Conservation (phyloP, 176 grass and related monocot genomes). For the Avena insularis region DNA sequence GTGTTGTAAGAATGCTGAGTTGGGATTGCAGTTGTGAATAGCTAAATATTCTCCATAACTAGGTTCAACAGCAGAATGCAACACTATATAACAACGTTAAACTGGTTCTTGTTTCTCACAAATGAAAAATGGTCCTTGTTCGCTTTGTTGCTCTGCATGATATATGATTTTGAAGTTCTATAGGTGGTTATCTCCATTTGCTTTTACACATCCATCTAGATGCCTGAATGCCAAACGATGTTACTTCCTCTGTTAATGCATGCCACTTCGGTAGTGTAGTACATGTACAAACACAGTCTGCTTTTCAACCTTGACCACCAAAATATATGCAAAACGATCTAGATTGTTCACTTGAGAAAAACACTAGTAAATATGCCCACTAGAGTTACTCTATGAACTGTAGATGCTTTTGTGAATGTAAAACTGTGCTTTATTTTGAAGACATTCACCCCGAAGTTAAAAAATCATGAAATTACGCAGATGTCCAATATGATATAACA, state of each 20-base stretch:
- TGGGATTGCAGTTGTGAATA: neutral
- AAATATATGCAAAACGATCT: conserved; percentile 13
- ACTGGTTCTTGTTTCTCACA: neutral
- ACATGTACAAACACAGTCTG: neutral
- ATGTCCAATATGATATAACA: conserved; percentile 8
- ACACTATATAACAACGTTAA: neutral
- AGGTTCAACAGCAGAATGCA: conserved; percentile 16
- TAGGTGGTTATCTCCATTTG: conserved; percentile 7
- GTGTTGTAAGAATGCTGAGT: neutral
- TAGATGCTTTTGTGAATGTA: conserved; percentile 14
- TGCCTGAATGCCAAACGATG: conserved; percentile 7
- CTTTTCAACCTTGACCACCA: conserved; percentile 17
- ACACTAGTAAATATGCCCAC: conserved; percentile 2
- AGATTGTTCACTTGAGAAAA: neutral
- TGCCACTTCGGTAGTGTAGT: conserved; percentile 10
- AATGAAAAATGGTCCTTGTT: conserved; percentile 15
- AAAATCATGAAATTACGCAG: neutral
- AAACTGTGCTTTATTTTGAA: neutral
- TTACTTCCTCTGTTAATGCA: neutral
- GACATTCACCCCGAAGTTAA: neutral
- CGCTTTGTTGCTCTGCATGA: conserved; percentile 14
- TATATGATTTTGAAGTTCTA: conserved; percentile 15
- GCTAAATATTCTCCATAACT: conserved; percentile 23
- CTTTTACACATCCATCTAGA: conserved; percentile 20
- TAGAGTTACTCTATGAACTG: conserved; percentile 4